A percentile compares a stretch with the other conserved stretches of the same genome.
These are phyloP conservation scores for Podospora australis DNA, from an alignment of 495 filamentous ascomycete species.

Conservation along the genomic window DNA sequence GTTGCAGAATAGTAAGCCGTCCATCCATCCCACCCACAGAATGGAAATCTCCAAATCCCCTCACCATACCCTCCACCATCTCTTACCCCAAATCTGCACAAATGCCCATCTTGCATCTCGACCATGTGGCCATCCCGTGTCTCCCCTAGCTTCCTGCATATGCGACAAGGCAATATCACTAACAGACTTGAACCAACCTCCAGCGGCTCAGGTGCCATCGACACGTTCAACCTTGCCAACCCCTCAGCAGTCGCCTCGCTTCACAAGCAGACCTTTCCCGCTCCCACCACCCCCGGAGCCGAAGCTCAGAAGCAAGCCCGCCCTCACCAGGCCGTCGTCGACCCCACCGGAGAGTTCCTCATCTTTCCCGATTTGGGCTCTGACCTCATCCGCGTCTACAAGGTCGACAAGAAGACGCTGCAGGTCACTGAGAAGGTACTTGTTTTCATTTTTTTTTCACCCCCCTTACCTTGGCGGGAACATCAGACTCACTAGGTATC, in stretches of 20 bases:
- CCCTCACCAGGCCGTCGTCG: slow-evolving; percentile 63
- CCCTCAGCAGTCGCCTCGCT: slow-evolving; percentile 29
- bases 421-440: slow-evolving; percentile 22
- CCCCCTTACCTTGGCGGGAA: slow-evolving; percentile 17
- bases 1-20: slow-evolving; percentile 47
- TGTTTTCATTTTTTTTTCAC: slow-evolving; percentile 13
- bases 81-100: background rate
- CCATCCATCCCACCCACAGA: slow-evolving; percentile 33
- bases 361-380: slow-evolving; percentile 66
- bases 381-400: slow-evolving; percentile 61
- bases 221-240: slow-evolving; percentile 19
- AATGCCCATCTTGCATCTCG: background rate
- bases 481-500: too few relatives aligned
- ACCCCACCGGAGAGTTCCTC: slow-evolving; percentile 60
- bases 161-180: too few relatives aligned
- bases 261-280: slow-evolving; percentile 46
- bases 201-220: slow-evolving; percentile 20
- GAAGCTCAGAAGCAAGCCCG: slow-evolving; percentile 59
- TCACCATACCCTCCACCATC: background rate
- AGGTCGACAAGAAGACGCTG: slow-evolving; percentile 39
- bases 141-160: too few relatives aligned
- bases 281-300: slow-evolving; percentile 41
- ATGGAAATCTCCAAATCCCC: slow-evolving; percentile 24
- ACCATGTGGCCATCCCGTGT: too few relatives aligned
- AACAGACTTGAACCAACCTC: too few relatives aligned